phyloP scores from a whole-genome alignment of 177 flowering plant species.

The Vitis hybrid region DNA sequence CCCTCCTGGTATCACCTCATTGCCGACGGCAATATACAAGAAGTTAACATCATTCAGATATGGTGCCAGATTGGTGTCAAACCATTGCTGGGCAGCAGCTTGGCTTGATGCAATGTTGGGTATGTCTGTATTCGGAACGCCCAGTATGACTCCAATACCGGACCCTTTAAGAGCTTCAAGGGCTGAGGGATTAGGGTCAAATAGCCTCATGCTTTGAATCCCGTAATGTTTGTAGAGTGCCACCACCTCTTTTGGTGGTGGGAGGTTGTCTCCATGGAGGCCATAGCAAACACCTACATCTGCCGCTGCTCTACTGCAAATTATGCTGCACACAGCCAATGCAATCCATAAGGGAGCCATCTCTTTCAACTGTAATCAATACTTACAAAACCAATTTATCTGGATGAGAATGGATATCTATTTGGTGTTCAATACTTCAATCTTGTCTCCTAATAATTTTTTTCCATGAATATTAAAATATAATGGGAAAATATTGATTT shows the following conservation, averaged over 20 bases:
- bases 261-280: constrained; percentile 24
- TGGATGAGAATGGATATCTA: too few species aligned
- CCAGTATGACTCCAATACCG: constrained; percentile 21
- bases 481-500: too few species aligned
- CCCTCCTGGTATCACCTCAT: constrained; percentile 27
- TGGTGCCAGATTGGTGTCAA: constrained; percentile 20
- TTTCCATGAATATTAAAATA: too few species aligned
- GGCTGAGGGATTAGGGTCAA: constrained; percentile 20
- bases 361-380: too few species aligned
- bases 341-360: too few species aligned
- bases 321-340: too few species aligned
- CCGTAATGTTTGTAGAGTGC: constrained; percentile 12
- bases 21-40: constrained; percentile 29
- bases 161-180: constrained; percentile 27
- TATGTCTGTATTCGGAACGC: constrained; percentile 26
- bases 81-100: constrained; percentile 21
- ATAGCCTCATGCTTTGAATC: constrained; percentile 24
- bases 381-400: too few species aligned
- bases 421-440: too few species aligned
- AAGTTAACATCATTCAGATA: constrained; percentile 20
- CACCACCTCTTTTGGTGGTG: constrained; percentile 21
- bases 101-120: constrained; percentile 21
- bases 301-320: background rate
- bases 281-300: constrained; percentile 29
- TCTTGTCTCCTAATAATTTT: too few species aligned